These are phyloP conservation scores for Berberis vulgaris DNA, from an alignment of 164 flowering plant species.

Conservation along the genomic window DNA sequence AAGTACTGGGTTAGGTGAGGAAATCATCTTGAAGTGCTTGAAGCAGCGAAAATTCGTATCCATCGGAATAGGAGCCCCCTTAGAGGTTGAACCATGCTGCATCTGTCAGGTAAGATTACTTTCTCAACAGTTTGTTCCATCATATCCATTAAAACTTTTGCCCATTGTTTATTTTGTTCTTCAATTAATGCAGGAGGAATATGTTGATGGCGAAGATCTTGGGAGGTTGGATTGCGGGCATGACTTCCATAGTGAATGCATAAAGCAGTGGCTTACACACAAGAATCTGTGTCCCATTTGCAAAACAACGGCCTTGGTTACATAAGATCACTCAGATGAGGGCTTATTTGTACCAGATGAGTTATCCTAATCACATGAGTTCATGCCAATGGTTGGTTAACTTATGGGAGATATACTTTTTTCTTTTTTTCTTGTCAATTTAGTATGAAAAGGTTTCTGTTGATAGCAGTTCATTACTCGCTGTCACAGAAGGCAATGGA, in stretches of 20 bases:
- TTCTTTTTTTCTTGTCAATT: too few species aligned
- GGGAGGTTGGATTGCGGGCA: conserved; percentile 73
- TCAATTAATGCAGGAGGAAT: conserved; percentile 54
- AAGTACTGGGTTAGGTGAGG: conserved; percentile 67
- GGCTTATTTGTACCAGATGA: too few species aligned
- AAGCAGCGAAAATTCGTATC: conserved; percentile 32
- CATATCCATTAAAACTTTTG: neutral
- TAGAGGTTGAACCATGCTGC: conserved; percentile 67
- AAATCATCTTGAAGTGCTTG: conserved; percentile 31
- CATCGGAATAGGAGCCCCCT: conserved; percentile 12
- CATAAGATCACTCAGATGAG: too few species aligned
- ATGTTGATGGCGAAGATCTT: conserved; percentile 44
- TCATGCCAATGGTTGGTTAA: too few species aligned
- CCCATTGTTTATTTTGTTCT: neutral
- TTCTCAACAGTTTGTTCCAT: neutral
- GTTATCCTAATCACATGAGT: too few species aligned
- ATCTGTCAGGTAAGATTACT: conserved; percentile 54
- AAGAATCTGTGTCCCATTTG: conserved; percentile 88
- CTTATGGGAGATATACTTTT: too few species aligned
- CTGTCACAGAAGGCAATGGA: too few species aligned
- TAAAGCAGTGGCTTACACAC: conserved; percentile 68
- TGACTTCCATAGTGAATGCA: conserved; percentile 65
- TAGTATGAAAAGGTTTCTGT: too few species aligned
- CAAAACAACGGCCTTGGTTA: conserved; percentile 46
- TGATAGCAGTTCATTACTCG: too few species aligned